These are phyloP conservation scores for Tuber magnatum DNA, from an alignment of 495 filamentous ascomycete genomes.

Conservation along the genomic window DNA sequence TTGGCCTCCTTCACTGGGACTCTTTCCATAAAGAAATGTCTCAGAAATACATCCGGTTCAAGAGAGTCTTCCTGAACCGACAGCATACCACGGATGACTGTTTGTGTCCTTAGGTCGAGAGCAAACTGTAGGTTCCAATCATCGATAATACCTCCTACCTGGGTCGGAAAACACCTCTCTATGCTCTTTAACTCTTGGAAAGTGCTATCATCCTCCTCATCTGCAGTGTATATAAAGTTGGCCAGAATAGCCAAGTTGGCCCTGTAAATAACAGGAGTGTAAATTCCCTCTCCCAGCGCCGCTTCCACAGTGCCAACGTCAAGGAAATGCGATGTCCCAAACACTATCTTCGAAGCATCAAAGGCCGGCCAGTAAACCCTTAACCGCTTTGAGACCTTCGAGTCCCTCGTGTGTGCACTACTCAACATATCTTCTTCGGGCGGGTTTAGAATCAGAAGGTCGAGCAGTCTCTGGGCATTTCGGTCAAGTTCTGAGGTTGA, in stretches of 20 bases:
- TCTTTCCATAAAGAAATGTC: constrained; percentile 23
- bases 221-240: constrained; percentile 22
- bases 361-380: constrained; percentile 27
- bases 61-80: constrained; percentile 15
- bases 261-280: constrained; percentile 20
- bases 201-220: constrained; percentile 12
- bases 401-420: background rate
- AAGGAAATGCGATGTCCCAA: constrained; percentile 18
- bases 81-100: constrained; percentile 18
- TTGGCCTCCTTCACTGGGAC: background rate
- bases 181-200: constrained; percentile 25
- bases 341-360: constrained; percentile 22
- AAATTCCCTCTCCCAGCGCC: constrained; percentile 8
- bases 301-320: constrained; percentile 7
- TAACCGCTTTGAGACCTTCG: constrained; percentile 28
- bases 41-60: constrained; percentile 23
- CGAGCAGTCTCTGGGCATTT: constrained; percentile 16
- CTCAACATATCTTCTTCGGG: constrained; percentile 11
- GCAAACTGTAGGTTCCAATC: constrained; percentile 17
- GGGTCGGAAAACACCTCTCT: constrained; percentile 22
- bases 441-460: constrained; percentile 26
- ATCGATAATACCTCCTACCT: constrained; percentile 23
- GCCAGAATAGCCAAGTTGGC: constrained; percentile 30
- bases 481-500: constrained; percentile 24
- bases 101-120: constrained; percentile 29